Conservation (phyloP, 2,329 filamentous ascomycete species). For the Cladophialophora exuberans region DNA sequence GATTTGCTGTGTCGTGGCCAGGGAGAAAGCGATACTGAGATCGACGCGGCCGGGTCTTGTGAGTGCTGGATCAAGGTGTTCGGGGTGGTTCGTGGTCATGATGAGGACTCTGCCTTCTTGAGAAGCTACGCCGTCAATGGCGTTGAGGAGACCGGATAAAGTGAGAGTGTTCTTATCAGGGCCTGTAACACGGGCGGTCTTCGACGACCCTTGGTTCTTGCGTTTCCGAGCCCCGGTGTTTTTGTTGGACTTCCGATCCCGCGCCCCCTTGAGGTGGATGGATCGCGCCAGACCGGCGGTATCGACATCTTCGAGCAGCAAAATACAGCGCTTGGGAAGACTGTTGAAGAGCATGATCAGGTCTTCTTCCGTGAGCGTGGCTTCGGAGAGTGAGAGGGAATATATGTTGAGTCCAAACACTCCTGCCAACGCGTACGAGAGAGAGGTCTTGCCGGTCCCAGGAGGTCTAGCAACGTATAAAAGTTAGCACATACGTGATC, state of each 20-base stretch:
- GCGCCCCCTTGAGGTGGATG: not conserved
- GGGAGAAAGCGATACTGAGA: slow-evolving; percentile 63
- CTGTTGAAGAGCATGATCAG: slow-evolving; percentile 62
- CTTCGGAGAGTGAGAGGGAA: slow-evolving; percentile 64
- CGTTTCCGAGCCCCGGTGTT: too few relatives aligned
- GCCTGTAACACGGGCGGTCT: too few relatives aligned
- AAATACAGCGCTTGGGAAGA: slow-evolving; percentile 65
- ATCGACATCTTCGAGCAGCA: slow-evolving; percentile 71
- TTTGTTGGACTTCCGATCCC: not conserved
- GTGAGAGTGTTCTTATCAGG: slow-evolving; percentile 60
- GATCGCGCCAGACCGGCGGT: slow-evolving; percentile 56
- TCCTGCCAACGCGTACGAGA: slow-evolving; percentile 69
- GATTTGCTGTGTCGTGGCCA: slow-evolving; percentile 32
- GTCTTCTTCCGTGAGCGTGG: slow-evolving; percentile 64
- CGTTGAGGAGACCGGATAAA: slow-evolving; percentile 77
- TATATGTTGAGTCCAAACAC: slow-evolving; percentile 70
- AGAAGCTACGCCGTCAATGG: slow-evolving; percentile 78
- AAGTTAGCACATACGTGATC: not conserved
- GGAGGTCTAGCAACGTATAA: slow-evolving; percentile 61
- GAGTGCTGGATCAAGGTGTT: slow-evolving; percentile 72
- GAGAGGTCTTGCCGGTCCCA: slow-evolving; percentile 72
- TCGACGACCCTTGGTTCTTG: too few relatives aligned
- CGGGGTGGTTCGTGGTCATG: slow-evolving; percentile 79
- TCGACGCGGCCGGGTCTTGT: slow-evolving; percentile 75
- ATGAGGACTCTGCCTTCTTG: slow-evolving; percentile 80